These are phyloP conservation scores for Podila verticillata DNA, from an alignment of 192 early-diverging fungal species.

Conservation along the genomic window DNA sequence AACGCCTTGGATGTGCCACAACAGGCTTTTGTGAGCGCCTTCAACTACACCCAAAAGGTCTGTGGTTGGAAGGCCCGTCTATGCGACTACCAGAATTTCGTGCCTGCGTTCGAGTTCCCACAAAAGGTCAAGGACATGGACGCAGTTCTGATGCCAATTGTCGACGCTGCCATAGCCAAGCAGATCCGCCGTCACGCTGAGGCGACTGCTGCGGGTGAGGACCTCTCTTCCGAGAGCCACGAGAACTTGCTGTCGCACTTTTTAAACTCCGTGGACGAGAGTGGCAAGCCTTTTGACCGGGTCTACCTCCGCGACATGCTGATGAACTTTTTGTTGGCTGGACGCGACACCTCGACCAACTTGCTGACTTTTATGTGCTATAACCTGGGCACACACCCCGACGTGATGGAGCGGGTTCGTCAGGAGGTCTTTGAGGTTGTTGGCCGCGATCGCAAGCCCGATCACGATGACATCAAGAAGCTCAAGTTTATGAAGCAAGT, in stretches of 20 bases:
- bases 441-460: conserved; percentile 47
- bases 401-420: conserved; percentile 46
- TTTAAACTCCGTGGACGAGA: conserved; percentile 50
- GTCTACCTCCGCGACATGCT: conserved; percentile 49
- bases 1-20: conserved; percentile 43
- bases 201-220: conserved; percentile 15
- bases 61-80: conserved; percentile 50
- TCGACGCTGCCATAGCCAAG: conserved; percentile 38
- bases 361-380: conserved; percentile 54
- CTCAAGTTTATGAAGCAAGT: conserved; percentile 65
- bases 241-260: conserved; percentile 41
- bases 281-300: conserved; percentile 46
- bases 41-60: conserved; percentile 51
- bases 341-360: conserved; percentile 59
- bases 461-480: conserved; percentile 62
- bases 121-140: conserved; percentile 54
- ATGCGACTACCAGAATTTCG: conserved; percentile 39
- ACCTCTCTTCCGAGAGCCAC: conserved; percentile 9
- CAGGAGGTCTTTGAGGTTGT: conserved; percentile 54
- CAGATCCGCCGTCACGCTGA: conserved; percentile 17
- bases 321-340: conserved; percentile 52
- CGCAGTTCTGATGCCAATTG: conserved; percentile 34
- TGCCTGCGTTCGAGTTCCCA: conserved; percentile 30
- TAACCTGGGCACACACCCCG: conserved; percentile 51
- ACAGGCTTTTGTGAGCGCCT: conserved; percentile 37